Conservation (phyloP, 1,284 basidiomycete species). For the Coniophora puteana region DNA sequence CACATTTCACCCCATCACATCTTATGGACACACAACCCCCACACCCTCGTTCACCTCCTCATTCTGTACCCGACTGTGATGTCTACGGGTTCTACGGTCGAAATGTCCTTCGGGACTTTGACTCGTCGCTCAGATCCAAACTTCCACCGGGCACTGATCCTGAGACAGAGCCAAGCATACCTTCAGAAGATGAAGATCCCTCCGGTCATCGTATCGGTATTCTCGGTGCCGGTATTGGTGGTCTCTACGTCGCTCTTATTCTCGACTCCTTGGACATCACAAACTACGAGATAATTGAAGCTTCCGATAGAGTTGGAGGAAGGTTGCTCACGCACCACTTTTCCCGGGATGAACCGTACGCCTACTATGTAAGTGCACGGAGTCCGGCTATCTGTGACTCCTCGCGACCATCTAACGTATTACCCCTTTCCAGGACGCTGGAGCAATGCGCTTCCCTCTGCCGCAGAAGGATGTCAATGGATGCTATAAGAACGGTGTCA, state of each 20-base stretch:
- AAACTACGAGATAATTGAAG: constrained; percentile 32
- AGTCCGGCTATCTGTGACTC: not conserved
- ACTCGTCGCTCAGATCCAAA: constrained; percentile 4
- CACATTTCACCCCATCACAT: too few species aligned
- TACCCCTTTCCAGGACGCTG: constrained; percentile 20
- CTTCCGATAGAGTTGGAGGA: constrained; percentile 25
- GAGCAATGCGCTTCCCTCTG: constrained; percentile 34
- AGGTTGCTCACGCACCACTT: constrained; percentile 31
- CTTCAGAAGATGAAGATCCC: not conserved
- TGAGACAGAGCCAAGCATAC: not conserved
- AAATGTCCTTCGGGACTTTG: constrained; percentile 10
- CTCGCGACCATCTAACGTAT: not conserved
- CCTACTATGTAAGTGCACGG: constrained; percentile 18
- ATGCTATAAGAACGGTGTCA: constrained; percentile 18
- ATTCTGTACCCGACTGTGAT: constrained; percentile 12
- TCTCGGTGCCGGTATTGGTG: not conserved
- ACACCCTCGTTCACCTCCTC: too few species aligned
- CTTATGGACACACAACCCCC: too few species aligned
- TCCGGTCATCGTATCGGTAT: not conserved
- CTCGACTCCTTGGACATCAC: constrained; percentile 13
- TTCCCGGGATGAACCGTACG: constrained; percentile 7
- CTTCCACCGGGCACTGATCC: not conserved
- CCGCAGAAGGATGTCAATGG: constrained; percentile 14
- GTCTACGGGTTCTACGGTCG: constrained; percentile 12
- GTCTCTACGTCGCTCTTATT: constrained; percentile 2